Conservation (phyloP, 2,329 filamentous ascomycete species). For the Trichoderma sp. region DNA sequence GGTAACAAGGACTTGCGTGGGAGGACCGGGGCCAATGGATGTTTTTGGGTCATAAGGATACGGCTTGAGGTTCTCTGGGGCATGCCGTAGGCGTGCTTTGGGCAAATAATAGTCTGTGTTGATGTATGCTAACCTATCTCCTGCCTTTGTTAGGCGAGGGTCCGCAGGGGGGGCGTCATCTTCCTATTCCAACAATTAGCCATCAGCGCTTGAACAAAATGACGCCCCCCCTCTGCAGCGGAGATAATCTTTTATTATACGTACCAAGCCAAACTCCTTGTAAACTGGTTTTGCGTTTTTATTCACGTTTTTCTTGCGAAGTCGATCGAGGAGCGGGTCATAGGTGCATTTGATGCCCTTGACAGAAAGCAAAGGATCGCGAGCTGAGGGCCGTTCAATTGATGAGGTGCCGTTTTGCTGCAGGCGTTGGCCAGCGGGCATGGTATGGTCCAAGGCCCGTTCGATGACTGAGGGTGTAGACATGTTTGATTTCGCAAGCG, state of each 20-base stretch:
- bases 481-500: conserved; percentile 58
- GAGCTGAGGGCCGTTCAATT: conserved; percentile 55
- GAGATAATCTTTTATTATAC: conserved; percentile 54
- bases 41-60: conserved; percentile 82
- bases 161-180: conserved; percentile 80
- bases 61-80: conserved; percentile 78
- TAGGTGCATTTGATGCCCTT: conserved; percentile 63
- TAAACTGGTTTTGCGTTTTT: conserved; percentile 64
- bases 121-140: conserved; percentile 68
- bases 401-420: conserved; percentile 42
- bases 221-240: conserved; percentile 57
- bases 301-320: conserved; percentile 54
- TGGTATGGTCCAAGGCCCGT: conserved; percentile 36
- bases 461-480: conserved; percentile 56
- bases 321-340: conserved; percentile 62
- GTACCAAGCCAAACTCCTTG: conserved; percentile 68
- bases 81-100: conserved; percentile 71
- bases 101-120: conserved; percentile 70
- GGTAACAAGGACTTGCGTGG: conserved; percentile 89
- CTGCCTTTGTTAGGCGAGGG: conserved; percentile 71
- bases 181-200: conserved; percentile 70
- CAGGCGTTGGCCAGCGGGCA: conserved; percentile 38
- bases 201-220: conserved; percentile 56
- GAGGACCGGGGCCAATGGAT: conserved; percentile 85
- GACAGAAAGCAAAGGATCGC: conserved; percentile 58